Evolutionary conservation across 805 yeast genomes (phyloP).

Genomic region (Yarrowia sp.): DNA sequence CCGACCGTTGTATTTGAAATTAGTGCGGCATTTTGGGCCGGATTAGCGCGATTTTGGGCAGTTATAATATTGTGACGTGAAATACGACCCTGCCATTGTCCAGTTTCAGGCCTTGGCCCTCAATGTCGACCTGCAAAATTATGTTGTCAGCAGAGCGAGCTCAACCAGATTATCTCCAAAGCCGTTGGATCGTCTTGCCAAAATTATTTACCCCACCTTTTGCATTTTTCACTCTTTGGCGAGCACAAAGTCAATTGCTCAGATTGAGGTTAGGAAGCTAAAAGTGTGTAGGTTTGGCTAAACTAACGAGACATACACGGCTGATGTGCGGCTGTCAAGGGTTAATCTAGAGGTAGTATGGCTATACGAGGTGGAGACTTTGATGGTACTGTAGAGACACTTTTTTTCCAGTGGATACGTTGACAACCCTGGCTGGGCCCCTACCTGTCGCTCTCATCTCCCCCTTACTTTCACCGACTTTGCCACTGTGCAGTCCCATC

Average conservation of each 20-base stretch:
- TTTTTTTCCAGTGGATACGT: too few species aligned
- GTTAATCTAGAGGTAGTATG: not conserved
- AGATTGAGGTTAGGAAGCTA: not conserved
- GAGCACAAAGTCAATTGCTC: conserved; percentile 1
- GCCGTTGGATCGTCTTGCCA: conserved; percentile 11
- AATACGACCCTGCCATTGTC: conserved; percentile 2
- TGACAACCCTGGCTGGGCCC: too few species aligned
- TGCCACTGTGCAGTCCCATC: conserved; percentile 12
- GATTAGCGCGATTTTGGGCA: conserved; percentile 6
- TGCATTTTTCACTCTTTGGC: not conserved
- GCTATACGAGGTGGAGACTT: too few species aligned
- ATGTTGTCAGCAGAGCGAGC: not conserved
- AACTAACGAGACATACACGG: conserved; percentile 30
- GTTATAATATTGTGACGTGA: not conserved
- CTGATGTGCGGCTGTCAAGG: conserved; percentile 27
- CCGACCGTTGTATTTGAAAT: conserved; percentile 3
- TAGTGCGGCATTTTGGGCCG: not conserved
- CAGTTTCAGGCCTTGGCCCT: not conserved
- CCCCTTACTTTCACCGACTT: not conserved
- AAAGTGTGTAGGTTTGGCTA: not conserved
- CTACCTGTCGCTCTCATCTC: not conserved
- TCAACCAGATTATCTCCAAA: not conserved
- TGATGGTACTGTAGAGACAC: too few species aligned
- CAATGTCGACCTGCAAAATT: not conserved
- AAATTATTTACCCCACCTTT: conserved; percentile 16